A percentile compares a stretch with the other conserved stretches of the same genome.
phyloP scores from a whole-genome alignment of 352 stramenopile genomes.

The Globisporangium cystogenes region DNA sequence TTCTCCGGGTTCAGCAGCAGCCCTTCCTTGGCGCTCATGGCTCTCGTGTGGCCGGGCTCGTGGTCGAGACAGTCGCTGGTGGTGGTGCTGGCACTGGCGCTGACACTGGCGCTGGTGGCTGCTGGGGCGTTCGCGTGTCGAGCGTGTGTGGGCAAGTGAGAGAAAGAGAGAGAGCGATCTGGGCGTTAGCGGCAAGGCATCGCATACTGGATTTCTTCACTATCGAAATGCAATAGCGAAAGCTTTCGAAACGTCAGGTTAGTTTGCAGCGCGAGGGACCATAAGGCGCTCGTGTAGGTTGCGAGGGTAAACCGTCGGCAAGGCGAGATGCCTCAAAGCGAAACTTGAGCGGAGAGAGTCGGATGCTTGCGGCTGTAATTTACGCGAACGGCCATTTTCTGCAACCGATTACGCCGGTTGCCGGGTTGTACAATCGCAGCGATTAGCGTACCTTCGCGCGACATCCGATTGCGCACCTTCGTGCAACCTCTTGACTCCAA shows the following conservation, averaged over 20 bases:
- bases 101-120: background rate
- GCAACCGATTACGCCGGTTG: background rate
- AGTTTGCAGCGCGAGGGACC: background rate
- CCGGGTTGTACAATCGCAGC: too few species aligned
- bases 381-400: too few species aligned
- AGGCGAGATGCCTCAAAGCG: background rate
- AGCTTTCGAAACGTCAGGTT: background rate
- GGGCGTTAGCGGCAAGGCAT: background rate
- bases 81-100: background rate
- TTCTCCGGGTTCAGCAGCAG: conserved; percentile 72
- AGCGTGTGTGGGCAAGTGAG: too few species aligned
- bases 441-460: too few species aligned
- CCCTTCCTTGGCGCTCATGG: conserved; percentile 89
- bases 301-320: background rate
- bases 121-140: too few species aligned
- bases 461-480: background rate
- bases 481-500: background rate
- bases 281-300: background rate
- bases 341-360: background rate
- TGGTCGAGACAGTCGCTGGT: conserved; percentile 52
- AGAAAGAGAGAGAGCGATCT: too few species aligned
- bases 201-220: background rate
- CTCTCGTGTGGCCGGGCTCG: background rate
- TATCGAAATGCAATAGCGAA: background rate
- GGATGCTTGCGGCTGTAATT: too few species aligned